Conservation (phyloP, 2,329 filamentous ascomycete genomes). For the Alternaria infectoria region DNA sequence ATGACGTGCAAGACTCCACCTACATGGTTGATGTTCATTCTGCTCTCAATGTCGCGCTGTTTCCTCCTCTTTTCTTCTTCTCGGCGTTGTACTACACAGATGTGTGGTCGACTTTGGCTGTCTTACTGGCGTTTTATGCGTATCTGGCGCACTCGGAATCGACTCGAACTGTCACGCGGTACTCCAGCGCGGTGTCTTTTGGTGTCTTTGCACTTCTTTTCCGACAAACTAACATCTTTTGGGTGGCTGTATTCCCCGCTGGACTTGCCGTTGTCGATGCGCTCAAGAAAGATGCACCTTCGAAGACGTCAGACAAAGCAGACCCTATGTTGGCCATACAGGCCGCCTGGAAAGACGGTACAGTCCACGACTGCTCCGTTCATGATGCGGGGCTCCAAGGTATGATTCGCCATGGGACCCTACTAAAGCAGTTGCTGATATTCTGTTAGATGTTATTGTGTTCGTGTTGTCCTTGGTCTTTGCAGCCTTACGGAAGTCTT, state of each 20-base stretch:
- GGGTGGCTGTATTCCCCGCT: constrained; percentile 81
- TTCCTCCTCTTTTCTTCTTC: constrained; percentile 95
- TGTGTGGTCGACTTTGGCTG: constrained; percentile 77
- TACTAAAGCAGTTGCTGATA: neutral
- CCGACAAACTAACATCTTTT: constrained; percentile 96
- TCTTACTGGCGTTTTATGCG: constrained; percentile 71
- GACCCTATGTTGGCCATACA: constrained; percentile 11
- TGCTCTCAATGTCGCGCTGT: constrained; percentile 80
- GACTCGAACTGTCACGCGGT: constrained; percentile 19
- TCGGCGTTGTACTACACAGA: constrained; percentile 96
- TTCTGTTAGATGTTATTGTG: constrained; percentile 31
- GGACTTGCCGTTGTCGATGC: constrained; percentile 50
- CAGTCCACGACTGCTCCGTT: constrained; percentile 31
- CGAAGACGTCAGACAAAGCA: neutral
- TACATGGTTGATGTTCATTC: constrained; percentile 59
- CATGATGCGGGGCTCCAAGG: constrained; percentile 32
- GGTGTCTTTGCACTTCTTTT: constrained; percentile 75
- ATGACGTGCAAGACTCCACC: constrained; percentile 37
- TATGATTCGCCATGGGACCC: constrained; percentile 5
- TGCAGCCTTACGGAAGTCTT: constrained; percentile 57
- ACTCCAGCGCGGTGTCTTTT: constrained; percentile 51
- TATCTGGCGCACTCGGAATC: constrained; percentile 40
- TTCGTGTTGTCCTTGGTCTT: constrained; percentile 66
- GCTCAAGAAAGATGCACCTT: constrained; percentile 25
- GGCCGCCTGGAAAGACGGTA: constrained; percentile 30